A percentile compares a stretch with the other conserved stretches of the same genome.
phyloP scores from a whole-genome alignment of 2,329 filamentous ascomycete genomes.

The Paracoccidioides lutzii region DNA sequence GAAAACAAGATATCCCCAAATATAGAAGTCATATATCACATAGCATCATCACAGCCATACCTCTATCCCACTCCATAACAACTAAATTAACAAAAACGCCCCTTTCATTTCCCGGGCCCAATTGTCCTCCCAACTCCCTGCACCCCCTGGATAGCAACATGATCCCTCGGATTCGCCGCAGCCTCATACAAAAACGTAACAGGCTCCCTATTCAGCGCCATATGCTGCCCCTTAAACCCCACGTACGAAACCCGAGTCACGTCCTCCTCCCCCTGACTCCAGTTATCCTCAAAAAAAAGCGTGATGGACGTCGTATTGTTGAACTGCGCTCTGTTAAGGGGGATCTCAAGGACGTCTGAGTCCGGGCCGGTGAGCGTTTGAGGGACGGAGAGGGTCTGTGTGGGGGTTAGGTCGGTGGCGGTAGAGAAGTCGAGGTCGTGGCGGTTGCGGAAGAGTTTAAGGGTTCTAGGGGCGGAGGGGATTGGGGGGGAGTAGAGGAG shows the following conservation, averaged over 20 bases:
- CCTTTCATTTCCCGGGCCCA: conserved; percentile 24
- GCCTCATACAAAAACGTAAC: conserved; percentile 85
- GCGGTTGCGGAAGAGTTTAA: conserved; percentile 80
- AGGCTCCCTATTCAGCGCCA: conserved; percentile 70
- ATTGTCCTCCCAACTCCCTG: conserved; percentile 27
- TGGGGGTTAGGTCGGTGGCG: conserved; percentile 55
- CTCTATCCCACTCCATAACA: background rate
- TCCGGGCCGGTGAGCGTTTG: conserved; percentile 45
- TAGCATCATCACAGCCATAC: background rate
- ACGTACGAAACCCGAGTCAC: conserved; percentile 68
- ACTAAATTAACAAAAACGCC: background rate
- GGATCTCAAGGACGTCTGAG: conserved; percentile 68
- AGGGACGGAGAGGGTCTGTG: conserved; percentile 64
- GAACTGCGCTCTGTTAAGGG: conserved; percentile 79
- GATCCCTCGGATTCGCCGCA: conserved; percentile 81
- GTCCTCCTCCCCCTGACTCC: conserved; percentile 65
- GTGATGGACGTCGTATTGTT: conserved; percentile 69
- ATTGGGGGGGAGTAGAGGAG: conserved; percentile 67
- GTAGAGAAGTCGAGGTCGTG: conserved; percentile 73
- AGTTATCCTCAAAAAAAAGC: conserved; percentile 89
- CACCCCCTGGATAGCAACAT: conserved; percentile 41
- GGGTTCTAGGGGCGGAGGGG: conserved; percentile 59
- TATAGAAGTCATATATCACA: background rate
- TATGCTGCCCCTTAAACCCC: conserved; percentile 91
- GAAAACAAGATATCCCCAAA: background rate